Conservation (phyloP, 1,284 basidiomycete genomes). For the Cryptococcus sp. region DNA sequence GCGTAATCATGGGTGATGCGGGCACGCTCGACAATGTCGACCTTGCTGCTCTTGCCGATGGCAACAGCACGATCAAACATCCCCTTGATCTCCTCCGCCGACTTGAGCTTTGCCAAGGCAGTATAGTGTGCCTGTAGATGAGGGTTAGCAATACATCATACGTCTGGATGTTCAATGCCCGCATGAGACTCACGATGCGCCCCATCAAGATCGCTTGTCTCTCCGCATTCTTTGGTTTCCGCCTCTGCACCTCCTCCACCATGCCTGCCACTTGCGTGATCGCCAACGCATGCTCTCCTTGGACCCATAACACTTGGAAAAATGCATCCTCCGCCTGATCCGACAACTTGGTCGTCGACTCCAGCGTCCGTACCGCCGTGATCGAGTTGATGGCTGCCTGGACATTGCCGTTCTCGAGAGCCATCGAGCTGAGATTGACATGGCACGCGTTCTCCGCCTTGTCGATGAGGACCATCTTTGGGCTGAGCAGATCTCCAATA, state of each 20-base stretch:
- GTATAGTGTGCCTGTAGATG: slow-evolving; percentile 76
- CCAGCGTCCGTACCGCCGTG: slow-evolving; percentile 67
- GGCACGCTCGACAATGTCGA: slow-evolving; percentile 52
- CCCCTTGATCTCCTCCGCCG: slow-evolving; percentile 68
- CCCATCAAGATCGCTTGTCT: slow-evolving; percentile 42
- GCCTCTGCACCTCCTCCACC: slow-evolving; percentile 46
- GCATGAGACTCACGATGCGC: slow-evolving; percentile 56
- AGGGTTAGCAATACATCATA: not conserved
- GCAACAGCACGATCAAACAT: slow-evolving; percentile 58
- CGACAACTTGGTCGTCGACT: slow-evolving; percentile 25
- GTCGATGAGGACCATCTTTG: slow-evolving; percentile 57
- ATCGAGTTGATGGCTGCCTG: slow-evolving; percentile 86
- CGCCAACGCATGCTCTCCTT: slow-evolving; percentile 78
- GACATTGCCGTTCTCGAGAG: slow-evolving; percentile 64
- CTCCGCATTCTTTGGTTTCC: slow-evolving; percentile 7
- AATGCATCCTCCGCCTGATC: slow-evolving; percentile 61
- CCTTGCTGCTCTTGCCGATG: slow-evolving; percentile 9
- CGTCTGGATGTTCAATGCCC: not conserved
- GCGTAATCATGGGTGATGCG: slow-evolving; percentile 80
- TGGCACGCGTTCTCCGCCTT: slow-evolving; percentile 69
- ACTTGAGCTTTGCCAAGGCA: slow-evolving; percentile 76
- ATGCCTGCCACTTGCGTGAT: slow-evolving; percentile 62
- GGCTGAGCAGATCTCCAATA: slow-evolving; percentile 65
- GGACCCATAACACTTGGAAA: slow-evolving; percentile 83
- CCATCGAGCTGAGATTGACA: slow-evolving; percentile 67